These are phyloP conservation scores for Nissolia schottii DNA, from an alignment of 306 rosid genomes.

Conservation along the genomic window DNA sequence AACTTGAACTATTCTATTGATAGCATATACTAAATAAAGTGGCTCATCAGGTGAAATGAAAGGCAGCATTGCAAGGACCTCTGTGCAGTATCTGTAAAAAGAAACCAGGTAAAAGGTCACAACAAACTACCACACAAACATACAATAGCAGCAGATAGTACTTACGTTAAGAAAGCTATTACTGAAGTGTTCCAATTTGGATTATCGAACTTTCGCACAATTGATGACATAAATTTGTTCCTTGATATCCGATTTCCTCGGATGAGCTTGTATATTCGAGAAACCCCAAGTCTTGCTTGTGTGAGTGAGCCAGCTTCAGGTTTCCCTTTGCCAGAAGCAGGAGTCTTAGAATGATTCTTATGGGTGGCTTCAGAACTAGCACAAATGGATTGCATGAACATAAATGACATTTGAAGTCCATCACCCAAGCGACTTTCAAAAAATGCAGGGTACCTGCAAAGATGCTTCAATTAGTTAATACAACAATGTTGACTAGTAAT, in stretches of 20 bases:
- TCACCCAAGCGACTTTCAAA: slow-evolving; percentile 97
- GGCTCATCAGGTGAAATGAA: slow-evolving; percentile 87
- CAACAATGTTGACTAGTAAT: background rate
- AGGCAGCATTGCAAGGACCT: slow-evolving; percentile 86
- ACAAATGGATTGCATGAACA: slow-evolving; percentile 65
- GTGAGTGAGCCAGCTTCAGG: slow-evolving; percentile 58
- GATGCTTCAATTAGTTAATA: slow-evolving; percentile 29
- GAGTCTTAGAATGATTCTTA: slow-evolving; percentile 45
- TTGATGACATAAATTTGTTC: slow-evolving; percentile 94
- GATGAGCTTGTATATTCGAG: slow-evolving; percentile 98
- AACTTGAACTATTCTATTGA: slow-evolving; percentile 89
- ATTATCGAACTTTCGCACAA: slow-evolving; percentile 83
- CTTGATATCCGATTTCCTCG: slow-evolving; percentile 85
- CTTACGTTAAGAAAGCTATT: slow-evolving; percentile 82
- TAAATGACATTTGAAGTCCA: slow-evolving; percentile 96
- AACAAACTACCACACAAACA: slow-evolving; percentile 15
- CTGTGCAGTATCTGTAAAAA: slow-evolving; percentile 81
- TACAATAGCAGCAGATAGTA: slow-evolving; percentile 18
- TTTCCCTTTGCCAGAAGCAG: slow-evolving; percentile 58
- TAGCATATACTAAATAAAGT: slow-evolving; percentile 78
- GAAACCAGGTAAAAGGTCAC: slow-evolving; percentile 19
- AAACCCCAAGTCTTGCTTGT: slow-evolving; percentile 93
- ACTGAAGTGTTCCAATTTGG: slow-evolving; percentile 65
- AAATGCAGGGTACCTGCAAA: slow-evolving; percentile 94
- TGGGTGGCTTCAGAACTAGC: slow-evolving; percentile 45